phyloP scores from a whole-genome alignment of 768 basidiomycete genomes.

The Grammothele lineata region DNA sequence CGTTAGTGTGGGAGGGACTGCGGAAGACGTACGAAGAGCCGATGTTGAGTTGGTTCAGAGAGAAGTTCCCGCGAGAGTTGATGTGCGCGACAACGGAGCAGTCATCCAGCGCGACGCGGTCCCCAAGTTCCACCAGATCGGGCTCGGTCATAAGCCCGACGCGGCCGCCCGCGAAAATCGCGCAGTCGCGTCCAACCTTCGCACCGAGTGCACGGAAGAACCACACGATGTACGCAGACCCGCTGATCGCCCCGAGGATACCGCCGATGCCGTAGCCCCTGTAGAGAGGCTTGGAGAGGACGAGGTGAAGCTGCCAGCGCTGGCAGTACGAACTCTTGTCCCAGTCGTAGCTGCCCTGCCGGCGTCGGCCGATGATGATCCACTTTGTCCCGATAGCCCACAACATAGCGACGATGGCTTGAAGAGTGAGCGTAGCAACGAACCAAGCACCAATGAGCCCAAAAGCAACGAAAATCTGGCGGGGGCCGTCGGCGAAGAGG shows the following conservation, averaged over 20 bases:
- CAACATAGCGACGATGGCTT: constrained; percentile 33
- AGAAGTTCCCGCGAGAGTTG: constrained; percentile 45
- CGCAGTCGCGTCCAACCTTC: constrained; percentile 41
- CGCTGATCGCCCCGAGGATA: constrained; percentile 35
- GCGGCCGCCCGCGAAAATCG: constrained; percentile 39
- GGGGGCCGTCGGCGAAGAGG: constrained; percentile 36
- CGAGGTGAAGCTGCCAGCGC: constrained; percentile 44
- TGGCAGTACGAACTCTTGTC: constrained; percentile 46
- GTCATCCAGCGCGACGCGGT: constrained; percentile 40
- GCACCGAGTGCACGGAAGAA: constrained; percentile 37
- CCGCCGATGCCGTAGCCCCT: constrained; percentile 41
- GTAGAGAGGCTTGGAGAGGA: constrained; percentile 34
- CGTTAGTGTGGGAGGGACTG: neutral
- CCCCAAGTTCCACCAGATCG: constrained; percentile 42
- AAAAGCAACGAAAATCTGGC: constrained; percentile 36
- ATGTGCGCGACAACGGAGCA: constrained; percentile 49
- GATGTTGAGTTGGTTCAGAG: constrained; percentile 39
- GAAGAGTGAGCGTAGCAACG: constrained; percentile 34
- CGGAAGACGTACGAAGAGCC: constrained; percentile 29
- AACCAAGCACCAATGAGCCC: constrained; percentile 38
- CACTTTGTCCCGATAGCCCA: constrained; percentile 43
- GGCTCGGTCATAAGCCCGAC: constrained; percentile 45
- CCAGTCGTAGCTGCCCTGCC: constrained; percentile 40
- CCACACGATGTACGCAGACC: constrained; percentile 42
- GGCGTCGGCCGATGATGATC: constrained; percentile 38